These are phyloP conservation scores for Hemerocallis citrina DNA, from an alignment of 106 monocot species.

Conservation along the genomic window DNA sequence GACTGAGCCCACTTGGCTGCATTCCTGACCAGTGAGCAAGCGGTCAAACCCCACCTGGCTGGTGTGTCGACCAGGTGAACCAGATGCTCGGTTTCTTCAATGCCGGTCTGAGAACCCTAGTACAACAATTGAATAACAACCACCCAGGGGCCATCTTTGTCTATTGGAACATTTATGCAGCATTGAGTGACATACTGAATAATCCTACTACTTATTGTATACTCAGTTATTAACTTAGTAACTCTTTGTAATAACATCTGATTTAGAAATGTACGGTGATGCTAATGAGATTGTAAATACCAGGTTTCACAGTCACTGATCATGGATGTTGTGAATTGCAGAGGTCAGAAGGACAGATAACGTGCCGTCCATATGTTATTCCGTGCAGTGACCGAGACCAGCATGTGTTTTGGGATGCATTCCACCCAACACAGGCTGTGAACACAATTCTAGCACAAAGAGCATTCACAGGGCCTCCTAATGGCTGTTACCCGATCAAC, in stretches of 20 bases:
- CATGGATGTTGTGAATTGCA: slow-evolving; percentile 48
- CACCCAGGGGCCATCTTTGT: slow-evolving; percentile 53
- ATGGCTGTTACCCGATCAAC: slow-evolving; percentile 52
- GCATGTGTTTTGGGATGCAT: slow-evolving; percentile 64
- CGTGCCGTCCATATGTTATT: slow-evolving; percentile 29
- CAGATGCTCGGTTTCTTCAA: slow-evolving; percentile 65
- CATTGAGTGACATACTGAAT: slow-evolving; percentile 60
- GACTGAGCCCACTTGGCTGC: slow-evolving; percentile 64
- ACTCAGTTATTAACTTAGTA: too few species aligned
- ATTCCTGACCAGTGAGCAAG: slow-evolving; percentile 50
- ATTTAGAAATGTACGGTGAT: not conserved
- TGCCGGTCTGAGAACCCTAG: slow-evolving; percentile 31
- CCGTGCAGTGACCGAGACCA: slow-evolving; percentile 37
- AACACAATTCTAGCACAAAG: slow-evolving; percentile 40
- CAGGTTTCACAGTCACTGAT: slow-evolving; percentile 50
- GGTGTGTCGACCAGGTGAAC: slow-evolving; percentile 59
- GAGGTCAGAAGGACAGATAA: slow-evolving; percentile 27
- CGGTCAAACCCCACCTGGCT: slow-evolving; percentile 19
- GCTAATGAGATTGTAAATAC: not conserved
- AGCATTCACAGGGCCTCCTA: slow-evolving; percentile 34
- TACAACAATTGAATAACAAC: slow-evolving; percentile 46
- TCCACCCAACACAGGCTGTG: slow-evolving; percentile 62
- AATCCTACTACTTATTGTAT: slow-evolving; percentile 52
- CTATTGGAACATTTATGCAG: slow-evolving; percentile 69
- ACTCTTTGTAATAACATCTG: too few species aligned